Percentiles rank a stretch among this genome's conserved stretches.
These are phyloP conservation scores for Ensete glaucum DNA, from an alignment of 176 grass and related monocot genomes.

Conservation along the genomic window DNA sequence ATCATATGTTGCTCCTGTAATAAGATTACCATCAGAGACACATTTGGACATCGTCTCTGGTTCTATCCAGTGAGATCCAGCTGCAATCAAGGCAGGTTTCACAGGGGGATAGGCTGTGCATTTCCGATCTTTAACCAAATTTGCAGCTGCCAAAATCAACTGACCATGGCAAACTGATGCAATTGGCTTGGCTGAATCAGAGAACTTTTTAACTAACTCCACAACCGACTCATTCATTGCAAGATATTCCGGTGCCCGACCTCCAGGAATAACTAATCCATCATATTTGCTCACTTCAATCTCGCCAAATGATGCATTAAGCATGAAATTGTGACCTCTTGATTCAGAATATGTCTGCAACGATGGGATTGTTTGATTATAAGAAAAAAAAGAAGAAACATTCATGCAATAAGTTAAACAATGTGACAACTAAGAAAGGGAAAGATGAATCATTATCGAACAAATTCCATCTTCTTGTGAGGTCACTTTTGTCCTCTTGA, in stretches of 20 bases:
- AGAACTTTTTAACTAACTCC: conserved; percentile 47
- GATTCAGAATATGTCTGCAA: conserved; percentile 74
- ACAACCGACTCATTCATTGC: conserved; percentile 59
- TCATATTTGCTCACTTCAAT: conserved; percentile 38
- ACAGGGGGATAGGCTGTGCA: conserved; percentile 63
- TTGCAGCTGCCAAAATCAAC: conserved; percentile 74
- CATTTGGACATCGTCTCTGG: conserved; percentile 59
- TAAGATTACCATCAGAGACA: conserved; percentile 45
- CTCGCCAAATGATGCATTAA: conserved; percentile 65
- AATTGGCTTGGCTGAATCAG: conserved; percentile 47
- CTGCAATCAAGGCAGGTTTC: conserved; percentile 68
- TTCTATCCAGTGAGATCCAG: conserved; percentile 77
- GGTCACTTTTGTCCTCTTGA: no score
- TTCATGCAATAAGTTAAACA: not conserved
- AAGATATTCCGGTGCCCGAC: conserved; percentile 82
- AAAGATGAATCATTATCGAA: not conserved
- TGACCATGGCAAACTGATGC: conserved; percentile 87
- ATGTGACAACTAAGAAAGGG: not conserved
- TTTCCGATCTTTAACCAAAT: conserved; percentile 39
- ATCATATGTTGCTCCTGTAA: conserved; percentile 59
- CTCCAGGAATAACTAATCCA: conserved; percentile 85
- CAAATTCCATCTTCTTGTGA: no score
- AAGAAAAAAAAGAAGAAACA: conserved; percentile 16
- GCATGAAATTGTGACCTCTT: conserved; percentile 80
- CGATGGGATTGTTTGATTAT: not conserved